Conservation (phyloP, 192 early-diverging fungal species). For the Mortierella alpina region DNA sequence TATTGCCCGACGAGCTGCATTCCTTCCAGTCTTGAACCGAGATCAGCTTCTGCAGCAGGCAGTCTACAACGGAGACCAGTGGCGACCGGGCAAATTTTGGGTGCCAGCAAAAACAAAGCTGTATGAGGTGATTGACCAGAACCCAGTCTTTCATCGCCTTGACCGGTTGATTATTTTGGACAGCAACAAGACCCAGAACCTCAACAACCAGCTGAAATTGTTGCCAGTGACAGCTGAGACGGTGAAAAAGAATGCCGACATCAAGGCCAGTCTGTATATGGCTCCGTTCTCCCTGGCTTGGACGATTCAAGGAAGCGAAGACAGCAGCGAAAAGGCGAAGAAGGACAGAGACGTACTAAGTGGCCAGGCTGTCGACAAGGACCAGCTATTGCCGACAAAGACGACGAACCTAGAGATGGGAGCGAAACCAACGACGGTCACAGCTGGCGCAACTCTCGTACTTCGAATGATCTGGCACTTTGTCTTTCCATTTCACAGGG, state of each 20-base stretch:
- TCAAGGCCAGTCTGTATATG: slow-evolving; percentile 14
- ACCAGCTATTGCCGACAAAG: too few relatives aligned
- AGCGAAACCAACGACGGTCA: not conserved
- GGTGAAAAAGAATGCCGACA: slow-evolving; percentile 8
- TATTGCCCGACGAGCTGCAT: slow-evolving; percentile 11
- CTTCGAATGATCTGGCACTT: slow-evolving; percentile 19
- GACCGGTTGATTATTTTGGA: slow-evolving; percentile 11
- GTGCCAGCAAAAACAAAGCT: slow-evolving; percentile 6
- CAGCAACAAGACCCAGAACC: too few relatives aligned
- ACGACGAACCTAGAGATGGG: too few relatives aligned
- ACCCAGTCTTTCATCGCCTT: slow-evolving; percentile 11
- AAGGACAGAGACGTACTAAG: too few relatives aligned
- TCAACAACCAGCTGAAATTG: not conserved
- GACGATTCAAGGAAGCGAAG: too few relatives aligned
- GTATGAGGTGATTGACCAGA: slow-evolving; percentile 14
- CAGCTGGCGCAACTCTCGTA: not conserved
- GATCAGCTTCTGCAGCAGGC: slow-evolving; percentile 8
- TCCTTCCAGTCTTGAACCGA: slow-evolving; percentile 12
- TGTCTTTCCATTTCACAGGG: slow-evolving; percentile 5
- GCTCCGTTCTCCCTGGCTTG: slow-evolving; percentile 14
- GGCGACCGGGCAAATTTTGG: slow-evolving; percentile 4
- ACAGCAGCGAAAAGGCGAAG: slow-evolving; percentile 10
- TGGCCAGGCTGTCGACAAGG: too few relatives aligned
- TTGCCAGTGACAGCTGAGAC: slow-evolving; percentile 7
- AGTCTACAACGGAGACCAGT: slow-evolving; percentile 11